Conservation (phyloP, 495 filamentous ascomycete genomes). For the Hamigera avellanea region DNA sequence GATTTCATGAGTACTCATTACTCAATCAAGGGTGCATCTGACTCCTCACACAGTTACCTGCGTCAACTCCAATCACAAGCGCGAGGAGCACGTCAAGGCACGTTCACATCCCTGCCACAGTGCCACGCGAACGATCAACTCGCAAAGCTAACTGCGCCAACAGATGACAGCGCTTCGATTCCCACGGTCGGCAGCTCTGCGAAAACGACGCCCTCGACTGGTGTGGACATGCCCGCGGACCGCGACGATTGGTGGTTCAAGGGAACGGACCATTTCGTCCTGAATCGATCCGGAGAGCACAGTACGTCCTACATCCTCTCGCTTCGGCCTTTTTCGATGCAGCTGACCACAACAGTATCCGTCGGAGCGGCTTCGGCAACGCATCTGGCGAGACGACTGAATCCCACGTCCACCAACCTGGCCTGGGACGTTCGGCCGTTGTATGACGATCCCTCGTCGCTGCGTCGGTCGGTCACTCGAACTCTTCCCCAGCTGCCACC, state of each 20-base stretch:
- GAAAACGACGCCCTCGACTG: conserved; percentile 1
- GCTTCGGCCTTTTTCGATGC: too few species aligned
- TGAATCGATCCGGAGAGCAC: conserved; percentile 25
- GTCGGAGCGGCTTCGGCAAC: conserved; percentile 24
- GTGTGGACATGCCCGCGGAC: conserved; percentile 12
- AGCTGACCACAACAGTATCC: conserved; percentile 12
- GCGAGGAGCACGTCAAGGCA: conserved; percentile 5
- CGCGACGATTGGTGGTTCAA: conserved; percentile 31
- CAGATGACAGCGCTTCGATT: too few species aligned
- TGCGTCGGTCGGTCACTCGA: conserved; percentile 15
- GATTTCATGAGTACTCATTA: too few species aligned
- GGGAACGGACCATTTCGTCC: conserved; percentile 22
- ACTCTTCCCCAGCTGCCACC: conserved; percentile 28
- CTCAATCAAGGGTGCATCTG: too few species aligned
- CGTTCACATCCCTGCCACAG: too few species aligned
- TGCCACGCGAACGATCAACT: too few species aligned
- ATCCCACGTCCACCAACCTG: conserved; percentile 20
- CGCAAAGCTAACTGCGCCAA: too few species aligned
- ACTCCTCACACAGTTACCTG: conserved; percentile 13
- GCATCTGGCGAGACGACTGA: conserved; percentile 23
- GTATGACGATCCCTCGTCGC: conserved; percentile 24
- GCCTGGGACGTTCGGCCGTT: conserved; percentile 30
- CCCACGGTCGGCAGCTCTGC: too few species aligned
- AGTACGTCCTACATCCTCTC: conserved; percentile 11
- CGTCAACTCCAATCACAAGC: conserved; percentile 14